These are phyloP conservation scores for Fraxinus albicans DNA, from an alignment of 305 asterid species.

Conservation along the genomic window DNA sequence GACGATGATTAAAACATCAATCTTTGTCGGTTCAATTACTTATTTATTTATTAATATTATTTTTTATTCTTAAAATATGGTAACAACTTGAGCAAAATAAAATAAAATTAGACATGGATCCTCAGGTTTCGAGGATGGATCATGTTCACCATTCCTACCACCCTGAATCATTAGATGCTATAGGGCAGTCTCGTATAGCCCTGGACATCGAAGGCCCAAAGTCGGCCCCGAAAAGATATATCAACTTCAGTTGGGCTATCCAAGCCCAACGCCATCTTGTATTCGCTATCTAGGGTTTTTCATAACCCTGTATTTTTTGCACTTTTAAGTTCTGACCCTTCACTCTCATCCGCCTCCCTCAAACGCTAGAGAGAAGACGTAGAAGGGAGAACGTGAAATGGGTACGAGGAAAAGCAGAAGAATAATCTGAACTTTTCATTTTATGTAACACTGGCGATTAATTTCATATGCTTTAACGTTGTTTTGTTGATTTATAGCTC, in stretches of 20 bases:
- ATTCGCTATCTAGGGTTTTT: not conserved
- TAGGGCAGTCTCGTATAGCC: not conserved
- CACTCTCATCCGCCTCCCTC: not conserved
- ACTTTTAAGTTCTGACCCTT: not conserved
- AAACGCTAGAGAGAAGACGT: not conserved
- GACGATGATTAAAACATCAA: not conserved
- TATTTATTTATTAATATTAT: too few relatives aligned
- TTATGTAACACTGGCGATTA: not conserved
- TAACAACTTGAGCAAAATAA: not conserved
- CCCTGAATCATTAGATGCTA: not conserved
- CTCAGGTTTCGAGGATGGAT: not conserved
- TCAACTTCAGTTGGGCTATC: not conserved
- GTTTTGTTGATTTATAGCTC: slow-evolving; percentile 31
- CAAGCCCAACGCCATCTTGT: not conserved
- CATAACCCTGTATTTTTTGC: not conserved
- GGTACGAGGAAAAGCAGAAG: slow-evolving; percentile 22
- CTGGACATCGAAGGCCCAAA: not conserved
- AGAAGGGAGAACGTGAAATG: slow-evolving; percentile 18
- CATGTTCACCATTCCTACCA: not conserved
- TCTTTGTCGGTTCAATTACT: not conserved
- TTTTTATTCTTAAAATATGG: not conserved
- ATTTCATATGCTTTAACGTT: not conserved
- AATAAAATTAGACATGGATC: not conserved
- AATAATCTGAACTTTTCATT: not conserved
- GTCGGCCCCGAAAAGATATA: not conserved